Evolutionary conservation across 768 basidiomycete species (phyloP).

Genomic region (Lyophyllum shimeji): DNA sequence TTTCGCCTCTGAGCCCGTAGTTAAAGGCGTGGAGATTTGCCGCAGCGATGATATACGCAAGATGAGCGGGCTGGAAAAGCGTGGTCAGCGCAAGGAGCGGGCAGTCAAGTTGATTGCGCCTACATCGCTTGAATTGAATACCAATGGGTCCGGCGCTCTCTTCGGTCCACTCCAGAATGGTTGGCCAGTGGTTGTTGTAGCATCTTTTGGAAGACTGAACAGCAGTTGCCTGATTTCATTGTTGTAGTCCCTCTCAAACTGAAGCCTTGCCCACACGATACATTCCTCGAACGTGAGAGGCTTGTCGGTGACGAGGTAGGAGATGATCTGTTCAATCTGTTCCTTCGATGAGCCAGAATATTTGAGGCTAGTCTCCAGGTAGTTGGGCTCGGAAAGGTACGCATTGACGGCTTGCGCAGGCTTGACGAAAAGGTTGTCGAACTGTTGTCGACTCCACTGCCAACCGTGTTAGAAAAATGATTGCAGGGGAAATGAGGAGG

Average conservation of each 20-base stretch:
- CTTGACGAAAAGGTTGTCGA: constrained; percentile 91
- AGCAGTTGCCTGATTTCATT: constrained; percentile 92
- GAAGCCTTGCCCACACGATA: constrained; percentile 92
- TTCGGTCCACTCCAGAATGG: constrained; percentile 99
- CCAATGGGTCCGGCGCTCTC: constrained; percentile 89
- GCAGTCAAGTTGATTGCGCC: constrained; percentile 24
- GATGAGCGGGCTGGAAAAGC: constrained; percentile 66
- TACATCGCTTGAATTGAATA: constrained; percentile 86
- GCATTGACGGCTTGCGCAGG: constrained; percentile 93
- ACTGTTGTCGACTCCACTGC: constrained; percentile 92
- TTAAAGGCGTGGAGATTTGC: constrained; percentile 98
- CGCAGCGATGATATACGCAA: constrained; percentile 87
- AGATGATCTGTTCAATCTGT: constrained; percentile 84
- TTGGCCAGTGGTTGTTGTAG: constrained; percentile 85
- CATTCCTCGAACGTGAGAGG: constrained; percentile 97
- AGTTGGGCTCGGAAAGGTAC: constrained; percentile 96
- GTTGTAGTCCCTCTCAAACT: constrained; percentile 93
- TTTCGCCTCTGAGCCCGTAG: constrained; percentile 92
- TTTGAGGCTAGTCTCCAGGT: constrained; percentile 86
- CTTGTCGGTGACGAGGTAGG: constrained; percentile 88
- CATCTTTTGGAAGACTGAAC: constrained; percentile 94
- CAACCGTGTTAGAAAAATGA: constrained; percentile 3
- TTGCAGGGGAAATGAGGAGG: neutral
- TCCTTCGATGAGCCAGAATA: constrained; percentile 91
- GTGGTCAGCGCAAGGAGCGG: constrained; percentile 6